phyloP scores from a whole-genome alignment of 352 stramenopile genomes.

The Phytophthora megakarya region DNA sequence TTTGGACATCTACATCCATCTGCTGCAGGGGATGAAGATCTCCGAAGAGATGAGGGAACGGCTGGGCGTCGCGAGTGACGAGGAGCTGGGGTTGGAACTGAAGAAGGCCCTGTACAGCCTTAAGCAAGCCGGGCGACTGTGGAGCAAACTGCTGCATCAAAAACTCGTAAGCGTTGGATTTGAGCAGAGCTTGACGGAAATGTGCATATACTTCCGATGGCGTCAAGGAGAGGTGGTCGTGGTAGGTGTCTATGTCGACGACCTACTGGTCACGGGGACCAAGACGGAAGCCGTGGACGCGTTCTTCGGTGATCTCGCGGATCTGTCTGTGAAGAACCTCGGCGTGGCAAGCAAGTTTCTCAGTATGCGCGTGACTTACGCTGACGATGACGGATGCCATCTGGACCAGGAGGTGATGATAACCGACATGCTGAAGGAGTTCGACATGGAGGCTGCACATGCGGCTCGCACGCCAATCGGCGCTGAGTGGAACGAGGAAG shows the following conservation, averaged over 20 bases:
- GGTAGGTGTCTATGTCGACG: constrained; percentile 35
- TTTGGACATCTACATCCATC: constrained; percentile 25
- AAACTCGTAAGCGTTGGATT: constrained; percentile 27
- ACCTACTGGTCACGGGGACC: constrained; percentile 29
- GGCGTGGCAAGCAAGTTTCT: constrained; percentile 30
- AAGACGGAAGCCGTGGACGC: not conserved
- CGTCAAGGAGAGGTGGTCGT: not conserved
- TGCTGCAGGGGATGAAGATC: constrained; percentile 33
- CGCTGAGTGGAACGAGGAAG: not conserved
- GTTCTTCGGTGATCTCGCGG: not conserved
- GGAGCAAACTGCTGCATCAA: constrained; percentile 25
- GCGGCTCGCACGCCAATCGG: constrained; percentile 16
- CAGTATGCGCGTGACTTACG: constrained; percentile 28
- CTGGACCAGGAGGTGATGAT: constrained; percentile 30
- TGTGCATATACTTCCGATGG: constrained; percentile 35
- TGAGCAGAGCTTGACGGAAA: constrained; percentile 16
- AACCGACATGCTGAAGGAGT: constrained; percentile 12
- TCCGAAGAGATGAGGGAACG: not conserved
- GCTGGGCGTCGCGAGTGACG: not conserved
- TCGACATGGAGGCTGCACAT: constrained; percentile 17
- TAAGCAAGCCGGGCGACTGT: constrained; percentile 38
- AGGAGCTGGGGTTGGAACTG: constrained; percentile 19
- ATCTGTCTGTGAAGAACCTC: constrained; percentile 33
- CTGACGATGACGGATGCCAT: not conserved
- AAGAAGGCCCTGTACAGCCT: constrained; percentile 38